Percentiles rank a stretch among this genome's conserved stretches.
phyloP scores from a whole-genome alignment of 2,329 filamentous ascomycete species.

The Xylariaceae sp. region DNA sequence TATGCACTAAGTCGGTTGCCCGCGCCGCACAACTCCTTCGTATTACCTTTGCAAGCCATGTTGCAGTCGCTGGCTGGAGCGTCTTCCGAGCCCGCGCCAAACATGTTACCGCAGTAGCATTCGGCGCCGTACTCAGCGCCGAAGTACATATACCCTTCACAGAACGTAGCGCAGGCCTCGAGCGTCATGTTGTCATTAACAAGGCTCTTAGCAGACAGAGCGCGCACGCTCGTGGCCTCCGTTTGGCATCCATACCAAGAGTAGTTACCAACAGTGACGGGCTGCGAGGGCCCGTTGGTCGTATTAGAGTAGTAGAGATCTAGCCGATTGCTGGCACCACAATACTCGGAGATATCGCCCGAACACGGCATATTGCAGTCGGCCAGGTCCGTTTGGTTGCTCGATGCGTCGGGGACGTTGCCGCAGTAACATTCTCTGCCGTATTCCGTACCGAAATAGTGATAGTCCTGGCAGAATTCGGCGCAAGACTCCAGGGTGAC shows the following conservation, averaged over 20 bases:
- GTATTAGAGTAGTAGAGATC: slow-evolving; percentile 33
- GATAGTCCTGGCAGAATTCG: slow-evolving; percentile 35
- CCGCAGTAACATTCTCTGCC: slow-evolving; percentile 47
- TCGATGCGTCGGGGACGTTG: slow-evolving; percentile 28
- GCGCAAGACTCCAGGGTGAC: slow-evolving; percentile 49
- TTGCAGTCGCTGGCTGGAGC: slow-evolving; percentile 32
- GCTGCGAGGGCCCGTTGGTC: slow-evolving; percentile 27
- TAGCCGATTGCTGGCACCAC: slow-evolving; percentile 34
- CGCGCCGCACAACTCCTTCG: slow-evolving; percentile 40
- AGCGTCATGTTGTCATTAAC: slow-evolving; percentile 44
- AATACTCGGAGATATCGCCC: slow-evolving; percentile 33
- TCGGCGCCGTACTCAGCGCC: slow-evolving; percentile 40
- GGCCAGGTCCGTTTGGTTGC: slow-evolving; percentile 19
- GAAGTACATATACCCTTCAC: slow-evolving; percentile 48
- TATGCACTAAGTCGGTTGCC: slow-evolving; percentile 42
- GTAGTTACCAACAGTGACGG: slow-evolving; percentile 27
- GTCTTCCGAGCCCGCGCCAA: slow-evolving; percentile 22
- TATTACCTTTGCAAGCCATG: slow-evolving; percentile 41
- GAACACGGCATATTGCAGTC: slow-evolving; percentile 36
- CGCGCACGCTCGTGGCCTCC: slow-evolving; percentile 20
- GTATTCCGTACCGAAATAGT: slow-evolving; percentile 28
- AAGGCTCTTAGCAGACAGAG: slow-evolving; percentile 25
- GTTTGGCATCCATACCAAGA: slow-evolving; percentile 30
- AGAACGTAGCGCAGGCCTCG: slow-evolving; percentile 40
- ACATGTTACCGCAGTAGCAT: slow-evolving; percentile 43